A percentile compares a stretch with the other conserved stretches of the same genome.
These are phyloP conservation scores for Calophaca sinica DNA, from an alignment of 306 rosid species.

Conservation along the genomic window DNA sequence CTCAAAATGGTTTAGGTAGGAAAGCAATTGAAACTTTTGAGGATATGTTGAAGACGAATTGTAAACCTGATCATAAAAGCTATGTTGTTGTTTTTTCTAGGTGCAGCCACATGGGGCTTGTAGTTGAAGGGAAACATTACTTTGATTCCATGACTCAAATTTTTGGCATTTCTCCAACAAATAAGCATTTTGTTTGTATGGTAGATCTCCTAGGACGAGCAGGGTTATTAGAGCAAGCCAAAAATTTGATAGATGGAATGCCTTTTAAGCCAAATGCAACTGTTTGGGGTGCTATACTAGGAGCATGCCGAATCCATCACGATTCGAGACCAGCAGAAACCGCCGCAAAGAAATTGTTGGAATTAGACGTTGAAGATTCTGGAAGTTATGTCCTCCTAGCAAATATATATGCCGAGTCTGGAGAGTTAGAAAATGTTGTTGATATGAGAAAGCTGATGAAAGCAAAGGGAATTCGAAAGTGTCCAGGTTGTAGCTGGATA, in stretches of 20 bases:
- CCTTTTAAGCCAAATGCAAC: conserved; percentile 63
- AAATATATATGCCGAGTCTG: conserved; percentile 59
- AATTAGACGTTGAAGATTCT: conserved; percentile 58
- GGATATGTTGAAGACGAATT: conserved; percentile 57
- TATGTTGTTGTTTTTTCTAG: conserved; percentile 71
- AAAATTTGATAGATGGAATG: conserved; percentile 62
- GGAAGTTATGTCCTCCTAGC: conserved; percentile 67
- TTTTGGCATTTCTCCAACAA: conserved; percentile 65
- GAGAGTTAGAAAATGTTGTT: conserved; percentile 62
- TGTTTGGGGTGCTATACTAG: conserved; percentile 66
- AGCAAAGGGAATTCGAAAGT: conserved; percentile 59
- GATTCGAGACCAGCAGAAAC: conserved; percentile 61
- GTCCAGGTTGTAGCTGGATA: conserved; percentile 73
- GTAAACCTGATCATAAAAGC: conserved; percentile 69
- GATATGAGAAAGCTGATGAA: conserved; percentile 62
- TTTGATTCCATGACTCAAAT: conserved; percentile 64
- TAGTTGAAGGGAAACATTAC: conserved; percentile 63
- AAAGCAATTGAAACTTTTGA: conserved; percentile 63
- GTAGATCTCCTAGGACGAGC: conserved; percentile 79
- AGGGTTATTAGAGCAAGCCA: conserved; percentile 67
- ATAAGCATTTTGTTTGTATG: conserved; percentile 70
- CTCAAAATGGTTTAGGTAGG: conserved; percentile 74
- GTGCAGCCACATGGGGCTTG: conserved; percentile 75
- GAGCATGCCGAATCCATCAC: conserved; percentile 63
- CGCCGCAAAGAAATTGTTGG: conserved; percentile 57